Base-by-base conservation (phyloP, 2,329 filamentous ascomycete species). In the Dactylellina drechsleri region DNA sequence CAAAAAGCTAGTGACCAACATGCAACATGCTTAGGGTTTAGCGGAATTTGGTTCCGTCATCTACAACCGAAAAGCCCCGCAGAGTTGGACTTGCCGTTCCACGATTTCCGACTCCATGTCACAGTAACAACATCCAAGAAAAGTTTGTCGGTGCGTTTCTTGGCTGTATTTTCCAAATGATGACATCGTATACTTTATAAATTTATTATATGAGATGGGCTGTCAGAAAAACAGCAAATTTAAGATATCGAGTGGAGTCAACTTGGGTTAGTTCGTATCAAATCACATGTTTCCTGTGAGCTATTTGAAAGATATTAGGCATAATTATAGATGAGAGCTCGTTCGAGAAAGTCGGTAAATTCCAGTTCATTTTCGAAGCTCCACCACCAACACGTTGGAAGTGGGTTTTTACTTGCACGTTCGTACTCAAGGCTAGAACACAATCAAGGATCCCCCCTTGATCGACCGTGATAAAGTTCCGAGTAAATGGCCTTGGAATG, bases 401-500 rank as follows among this genome's bases (percentile, higher is more conserved):
- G 23, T 23, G 23, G 23, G 23, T 23, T 23, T 23, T 23, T 23
- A 4, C 23, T 2, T 23, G 23, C 23, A 23, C 23, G 23, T 23
- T 4, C 23, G 23, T 23, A 23, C 4, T 23, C 23, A 4, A 23
- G 23, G 23, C 23, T 4, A 23, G 23, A 23, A 23, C 4, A 23
- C 23, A 4, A 23, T 23, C 23, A 23, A 23, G 23, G 23, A 23
- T 23, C 23, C 23, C 23, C 23, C 23, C 23, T 23, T 73, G 15
- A 45, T 13, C 52, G 70, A 58, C 47, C 31, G 64, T 66, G 49
- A 43, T 60, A 75, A 75, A 23, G 59, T 75, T 75, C 70, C 70
- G 70, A 75, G 59, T 75, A 64, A 54, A 67, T 65, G 70, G 70
- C 31, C 62, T 67, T 66, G 61, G 70, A 60, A 66, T 58, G 52